A percentile compares a stretch with the other conserved stretches of the same genome.
Evolutionary conservation across 257 asterid genomes (phyloP).

Genomic region (Solanum rostratum): DNA sequence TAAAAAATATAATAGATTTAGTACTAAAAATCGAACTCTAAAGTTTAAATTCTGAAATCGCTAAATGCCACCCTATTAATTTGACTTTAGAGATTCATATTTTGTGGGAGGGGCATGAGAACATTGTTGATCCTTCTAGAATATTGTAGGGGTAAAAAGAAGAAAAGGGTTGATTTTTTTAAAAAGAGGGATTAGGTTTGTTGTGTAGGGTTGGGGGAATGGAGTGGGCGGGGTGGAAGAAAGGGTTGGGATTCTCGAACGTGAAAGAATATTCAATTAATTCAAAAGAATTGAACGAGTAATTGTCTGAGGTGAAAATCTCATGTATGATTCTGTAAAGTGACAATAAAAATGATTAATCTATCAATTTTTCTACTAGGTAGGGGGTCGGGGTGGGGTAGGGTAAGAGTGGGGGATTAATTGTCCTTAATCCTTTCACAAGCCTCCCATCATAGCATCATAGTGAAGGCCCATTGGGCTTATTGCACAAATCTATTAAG

Average conservation of each 20-base stretch:
- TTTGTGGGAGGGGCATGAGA: neutral
- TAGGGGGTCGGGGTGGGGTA: neutral
- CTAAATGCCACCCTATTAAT: neutral
- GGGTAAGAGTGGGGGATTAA: no score
- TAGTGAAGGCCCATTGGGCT: neutral
- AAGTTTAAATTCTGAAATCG: neutral
- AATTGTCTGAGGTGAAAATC: neutral
- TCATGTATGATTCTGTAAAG: neutral
- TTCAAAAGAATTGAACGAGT: neutral
- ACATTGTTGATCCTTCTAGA: neutral
- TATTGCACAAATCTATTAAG: neutral
- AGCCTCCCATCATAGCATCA: neutral
- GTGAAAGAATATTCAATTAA: neutral
- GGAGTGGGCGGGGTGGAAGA: neutral
- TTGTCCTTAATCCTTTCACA: neutral
- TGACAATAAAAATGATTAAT: neutral
- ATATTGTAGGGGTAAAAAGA: neutral
- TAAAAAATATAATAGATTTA: neutral
- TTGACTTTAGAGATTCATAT: neutral
- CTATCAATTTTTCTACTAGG: neutral
- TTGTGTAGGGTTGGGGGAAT: neutral
- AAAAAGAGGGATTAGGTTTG: neutral
- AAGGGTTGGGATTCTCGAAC: neutral
- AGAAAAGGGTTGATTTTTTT: neutral
- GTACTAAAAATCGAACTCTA: neutral